Evolutionary conservation across 2,329 filamentous ascomycete genomes (phyloP).

Genomic region (Chaetomium globosum): DNA sequence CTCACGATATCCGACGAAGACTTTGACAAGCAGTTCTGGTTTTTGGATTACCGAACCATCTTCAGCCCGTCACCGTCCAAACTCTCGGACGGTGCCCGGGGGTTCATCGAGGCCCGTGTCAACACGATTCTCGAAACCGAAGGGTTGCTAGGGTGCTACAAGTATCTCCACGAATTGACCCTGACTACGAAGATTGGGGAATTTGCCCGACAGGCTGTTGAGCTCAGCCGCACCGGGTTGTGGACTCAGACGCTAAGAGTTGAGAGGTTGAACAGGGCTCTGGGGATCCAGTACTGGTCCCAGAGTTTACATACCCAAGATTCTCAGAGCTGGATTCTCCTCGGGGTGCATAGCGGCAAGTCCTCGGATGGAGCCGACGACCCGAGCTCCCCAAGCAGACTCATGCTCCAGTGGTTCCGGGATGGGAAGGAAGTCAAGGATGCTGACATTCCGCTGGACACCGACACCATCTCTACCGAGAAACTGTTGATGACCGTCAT

Average conservation of each 20-base stretch:
- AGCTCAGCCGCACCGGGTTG: slow-evolving; percentile 64
- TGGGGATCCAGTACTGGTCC: slow-evolving; percentile 92
- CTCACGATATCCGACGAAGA: slow-evolving; percentile 88
- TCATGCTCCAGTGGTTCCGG: slow-evolving; percentile 79
- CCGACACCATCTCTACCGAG: slow-evolving; percentile 71
- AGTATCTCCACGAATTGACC: slow-evolving; percentile 82
- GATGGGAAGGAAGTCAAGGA: slow-evolving; percentile 75
- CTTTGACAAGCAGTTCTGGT: slow-evolving; percentile 81
- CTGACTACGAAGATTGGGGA: slow-evolving; percentile 89
- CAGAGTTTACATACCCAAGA: slow-evolving; percentile 48
- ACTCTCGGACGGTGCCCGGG: slow-evolving; percentile 65
- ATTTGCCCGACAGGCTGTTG: slow-evolving; percentile 73
- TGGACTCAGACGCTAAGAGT: slow-evolving; percentile 81
- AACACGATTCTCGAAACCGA: slow-evolving; percentile 71
- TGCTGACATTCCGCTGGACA: slow-evolving; percentile 67
- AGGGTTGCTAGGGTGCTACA: slow-evolving; percentile 78
- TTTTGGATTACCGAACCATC: slow-evolving; percentile 85
- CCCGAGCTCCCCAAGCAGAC: slow-evolving; percentile 53
- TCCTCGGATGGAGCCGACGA: slow-evolving; percentile 42
- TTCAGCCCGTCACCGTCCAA: slow-evolving; percentile 70
- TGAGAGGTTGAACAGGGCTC: slow-evolving; percentile 76
- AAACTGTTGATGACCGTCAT: slow-evolving; percentile 72
- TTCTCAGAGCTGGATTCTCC: slow-evolving; percentile 86
- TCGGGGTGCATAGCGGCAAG: slow-evolving; percentile 74
- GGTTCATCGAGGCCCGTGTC: slow-evolving; percentile 68